Evolutionary conservation across 345 rosid species (phyloP).

Genomic region (Syzygium oleosum): DNA sequence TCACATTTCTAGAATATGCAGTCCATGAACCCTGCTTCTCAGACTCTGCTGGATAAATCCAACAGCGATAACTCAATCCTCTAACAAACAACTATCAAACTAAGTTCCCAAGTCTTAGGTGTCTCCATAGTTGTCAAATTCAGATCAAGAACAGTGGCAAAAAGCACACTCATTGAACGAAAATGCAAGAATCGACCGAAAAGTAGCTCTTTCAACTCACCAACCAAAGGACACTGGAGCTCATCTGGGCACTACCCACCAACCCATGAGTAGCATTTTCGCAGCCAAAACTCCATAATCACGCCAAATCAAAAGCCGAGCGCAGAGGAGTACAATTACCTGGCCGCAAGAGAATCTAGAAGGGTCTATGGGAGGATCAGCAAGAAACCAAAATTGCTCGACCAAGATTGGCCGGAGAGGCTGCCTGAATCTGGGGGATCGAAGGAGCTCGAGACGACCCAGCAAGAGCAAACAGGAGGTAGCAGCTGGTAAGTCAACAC

Average conservation of each 20-base stretch:
- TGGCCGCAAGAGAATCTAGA: not conserved
- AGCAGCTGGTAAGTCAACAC: not conserved
- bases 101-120: not conserved
- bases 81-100: not conserved
- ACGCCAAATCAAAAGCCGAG: not conserved
- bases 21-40: not conserved
- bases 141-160: not conserved
- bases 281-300: not conserved
- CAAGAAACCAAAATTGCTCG: not conserved
- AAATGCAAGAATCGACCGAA: not conserved
- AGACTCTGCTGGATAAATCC: not conserved
- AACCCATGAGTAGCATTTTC: not conserved
- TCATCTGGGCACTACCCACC: not conserved
- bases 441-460: not conserved
- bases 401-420: not conserved
- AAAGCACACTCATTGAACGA: not conserved
- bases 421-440: not conserved
- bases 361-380: not conserved
- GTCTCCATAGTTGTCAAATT: not conserved
- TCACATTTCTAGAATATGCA: not conserved
- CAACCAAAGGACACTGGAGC: not conserved
- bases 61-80: not conserved
- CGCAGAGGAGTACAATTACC: not conserved
- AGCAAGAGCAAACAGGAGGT: not conserved
- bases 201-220: not conserved